Evolutionary conservation across 106 monocot genomes (phyloP).

Genomic region (Phalaenopsis equestris): DNA sequence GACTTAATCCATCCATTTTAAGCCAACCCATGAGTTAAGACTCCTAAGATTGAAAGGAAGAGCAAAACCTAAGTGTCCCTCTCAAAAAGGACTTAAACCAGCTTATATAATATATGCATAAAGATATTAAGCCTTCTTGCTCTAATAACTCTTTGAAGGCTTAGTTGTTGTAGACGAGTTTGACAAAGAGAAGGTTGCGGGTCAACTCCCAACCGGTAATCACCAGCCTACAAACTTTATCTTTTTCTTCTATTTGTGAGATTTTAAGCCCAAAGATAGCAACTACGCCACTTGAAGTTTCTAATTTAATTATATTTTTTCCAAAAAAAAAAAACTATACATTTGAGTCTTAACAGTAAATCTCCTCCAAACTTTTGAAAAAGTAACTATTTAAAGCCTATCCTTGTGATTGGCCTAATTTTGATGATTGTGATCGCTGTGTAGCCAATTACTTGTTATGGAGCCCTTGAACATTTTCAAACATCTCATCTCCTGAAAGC

Average conservation of each 20-base stretch:
- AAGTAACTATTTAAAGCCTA: neutral
- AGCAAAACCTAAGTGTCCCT: neutral
- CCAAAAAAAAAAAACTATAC: neutral
- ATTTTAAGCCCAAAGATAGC: neutral
- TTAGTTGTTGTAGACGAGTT: too few relatives aligned
- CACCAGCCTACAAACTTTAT: neutral
- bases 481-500: neutral
- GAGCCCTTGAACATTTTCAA: neutral
- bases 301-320: neutral
- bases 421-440: too few relatives aligned
- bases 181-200: too few relatives aligned
- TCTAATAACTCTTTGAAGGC: too few relatives aligned
- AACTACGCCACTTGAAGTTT: neutral
- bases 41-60: neutral
- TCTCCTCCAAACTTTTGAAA: neutral
- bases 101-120: neutral
- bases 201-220: neutral
- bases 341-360: neutral
- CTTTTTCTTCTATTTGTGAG: neutral
- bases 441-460: neutral
- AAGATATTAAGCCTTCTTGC: too few relatives aligned
- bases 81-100: neutral
- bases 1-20: too few relatives aligned
- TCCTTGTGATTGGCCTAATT: too few relatives aligned
- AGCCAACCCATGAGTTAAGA: neutral